phyloP scores from a whole-genome alignment of 108 stramenopile species.

The Nitzschia putrida region DNA sequence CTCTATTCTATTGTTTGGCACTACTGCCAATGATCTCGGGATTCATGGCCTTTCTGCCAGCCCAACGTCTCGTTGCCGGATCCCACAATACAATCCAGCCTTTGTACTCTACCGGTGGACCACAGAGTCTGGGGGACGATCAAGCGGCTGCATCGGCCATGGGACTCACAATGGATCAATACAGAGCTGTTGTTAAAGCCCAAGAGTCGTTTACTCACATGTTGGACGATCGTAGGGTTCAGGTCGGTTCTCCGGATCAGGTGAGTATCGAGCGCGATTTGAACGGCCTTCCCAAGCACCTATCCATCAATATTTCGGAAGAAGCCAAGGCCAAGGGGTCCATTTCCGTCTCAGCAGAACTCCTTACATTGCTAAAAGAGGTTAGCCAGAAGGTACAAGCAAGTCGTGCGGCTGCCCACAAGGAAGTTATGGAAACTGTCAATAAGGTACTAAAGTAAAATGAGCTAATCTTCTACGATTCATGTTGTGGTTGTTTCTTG shows the following conservation, averaged over 20 bases:
- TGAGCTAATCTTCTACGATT: too few relatives aligned
- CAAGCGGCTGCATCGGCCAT: slow-evolving; percentile 78
- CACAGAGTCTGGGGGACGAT: not conserved
- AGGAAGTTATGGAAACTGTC: slow-evolving; percentile 82
- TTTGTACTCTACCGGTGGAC: too few relatives aligned
- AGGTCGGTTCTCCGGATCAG: slow-evolving; percentile 52
- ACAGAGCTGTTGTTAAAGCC: slow-evolving; percentile 75
- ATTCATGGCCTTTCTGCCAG: too few relatives aligned
- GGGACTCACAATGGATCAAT: slow-evolving; percentile 84
- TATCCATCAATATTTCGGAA: slow-evolving; percentile 74
- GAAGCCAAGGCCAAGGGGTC: slow-evolving; percentile 73
- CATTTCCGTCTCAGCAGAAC: slow-evolving; percentile 54
- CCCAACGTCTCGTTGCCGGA: too few relatives aligned
- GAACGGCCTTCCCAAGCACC: slow-evolving; percentile 69
- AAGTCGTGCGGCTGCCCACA: slow-evolving; percentile 70
- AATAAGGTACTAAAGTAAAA: slow-evolving; percentile 65
- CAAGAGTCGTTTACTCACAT: slow-evolving; percentile 49
- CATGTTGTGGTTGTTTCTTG: not conserved
- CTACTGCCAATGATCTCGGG: too few relatives aligned
- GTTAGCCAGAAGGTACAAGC: slow-evolving; percentile 52
- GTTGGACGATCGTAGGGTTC: slow-evolving; percentile 55
- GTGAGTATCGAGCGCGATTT: slow-evolving; percentile 70
- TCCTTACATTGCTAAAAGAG: slow-evolving; percentile 58
- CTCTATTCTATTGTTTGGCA: too few relatives aligned
- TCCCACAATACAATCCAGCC: too few relatives aligned